Evolutionary conservation across 2,329 filamentous ascomycete genomes (phyloP), one percentile per base, ranked within the genome.

Genomic region (Alternaria conjuncta): DNA sequence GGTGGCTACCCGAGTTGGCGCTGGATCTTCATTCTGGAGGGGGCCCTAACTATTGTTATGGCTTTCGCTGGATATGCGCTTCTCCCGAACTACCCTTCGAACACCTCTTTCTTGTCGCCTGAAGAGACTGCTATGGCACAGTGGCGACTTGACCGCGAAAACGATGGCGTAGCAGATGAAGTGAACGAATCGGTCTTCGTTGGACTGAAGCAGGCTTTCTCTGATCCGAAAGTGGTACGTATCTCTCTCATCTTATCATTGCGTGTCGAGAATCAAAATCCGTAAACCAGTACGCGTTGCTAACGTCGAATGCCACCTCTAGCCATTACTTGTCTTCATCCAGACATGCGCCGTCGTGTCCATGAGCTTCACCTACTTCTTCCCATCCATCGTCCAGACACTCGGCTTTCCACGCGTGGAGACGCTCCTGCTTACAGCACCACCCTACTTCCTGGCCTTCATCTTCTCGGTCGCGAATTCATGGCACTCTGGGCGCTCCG

Each of bases 311-410:
- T 15, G 21, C 20, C 20, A 25, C 4, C 8, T 23, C 6, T 20
- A 65, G 63, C 63, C 63, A 8, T 20, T 65, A 1, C 59, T 65
- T 5, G 81, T 86, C 2, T 76, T 88, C 21, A 76, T 88, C 3
- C 86, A 88, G 69, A 86, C 87, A 60, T 71, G 82, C n/a, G 84
- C 82, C 7, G 79, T 82, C 32, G 79, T 83, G n/a, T 64, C 60
- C 2, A 70, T 70, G 68, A 70, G 65, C 1, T 89, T 90, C 70
- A 86, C 88, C 49, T 89, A 89, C 72, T 90, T 90, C 79, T 89
- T 90, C 77, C 88, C 88, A 0, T 86, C 83, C 0, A 88, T 90
- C 55, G 85, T 89, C 2, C 81, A 86, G 28, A 88, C 86, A 0
- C 82, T 90, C 0, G 86, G 87, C 0, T 90, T 86, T 70, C 81